Conservation (phyloP, 441 rosid genomes). For the Hura crepitans region DNA sequence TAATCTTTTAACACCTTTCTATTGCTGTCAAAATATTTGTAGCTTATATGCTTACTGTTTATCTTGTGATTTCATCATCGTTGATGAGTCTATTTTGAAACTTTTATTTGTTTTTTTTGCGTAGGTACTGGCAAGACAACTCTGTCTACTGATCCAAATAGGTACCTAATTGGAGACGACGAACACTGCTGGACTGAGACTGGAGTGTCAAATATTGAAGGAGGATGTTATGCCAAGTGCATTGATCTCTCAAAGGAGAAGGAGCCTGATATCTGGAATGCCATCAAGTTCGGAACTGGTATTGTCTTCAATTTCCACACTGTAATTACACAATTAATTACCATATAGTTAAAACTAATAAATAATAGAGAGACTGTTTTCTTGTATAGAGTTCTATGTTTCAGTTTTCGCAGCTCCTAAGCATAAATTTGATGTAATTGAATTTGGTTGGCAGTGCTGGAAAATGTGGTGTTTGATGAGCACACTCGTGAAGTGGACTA, state of each 20-base stretch:
- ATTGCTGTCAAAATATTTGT: not conserved
- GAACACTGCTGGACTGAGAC: constrained; percentile 92
- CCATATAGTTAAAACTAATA: not conserved
- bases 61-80: constrained; percentile 5
- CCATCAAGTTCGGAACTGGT: constrained; percentile 96
- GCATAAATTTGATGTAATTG: not conserved
- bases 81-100: constrained; percentile 23
- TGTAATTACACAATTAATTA: not conserved
- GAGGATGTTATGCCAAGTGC: constrained; percentile 98
- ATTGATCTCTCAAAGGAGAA: constrained; percentile 84
- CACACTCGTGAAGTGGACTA: constrained; percentile 87
- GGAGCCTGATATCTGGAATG: constrained; percentile 96
- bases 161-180: constrained; percentile 89
- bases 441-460: constrained; percentile 60
- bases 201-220: constrained; percentile 95
- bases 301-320: constrained; percentile 5
- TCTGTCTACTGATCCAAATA: constrained; percentile 85
- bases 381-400: not conserved
- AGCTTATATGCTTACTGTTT: constrained; percentile 1
- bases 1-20: not conserved
- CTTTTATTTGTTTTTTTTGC: constrained; percentile 16
- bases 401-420: not conserved
- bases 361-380: not conserved
- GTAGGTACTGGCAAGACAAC: constrained; percentile 95
- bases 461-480: constrained; percentile 93